Evolutionary conservation across 345 rosid species (phyloP).

Genomic region (Atalantia buxifolia): DNA sequence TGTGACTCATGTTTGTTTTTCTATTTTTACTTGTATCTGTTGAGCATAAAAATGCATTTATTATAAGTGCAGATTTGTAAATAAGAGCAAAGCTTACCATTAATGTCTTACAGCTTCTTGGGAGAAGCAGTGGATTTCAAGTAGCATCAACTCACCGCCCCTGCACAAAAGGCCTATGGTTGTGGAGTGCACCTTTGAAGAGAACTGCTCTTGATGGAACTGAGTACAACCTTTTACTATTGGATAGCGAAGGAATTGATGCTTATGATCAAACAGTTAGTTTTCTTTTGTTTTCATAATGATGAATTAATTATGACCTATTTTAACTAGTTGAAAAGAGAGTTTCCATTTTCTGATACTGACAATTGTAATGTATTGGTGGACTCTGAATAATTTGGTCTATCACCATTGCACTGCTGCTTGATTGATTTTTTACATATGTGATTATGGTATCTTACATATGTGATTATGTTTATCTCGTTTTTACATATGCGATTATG

Average conservation of each 20-base stretch:
- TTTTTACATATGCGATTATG: background rate
- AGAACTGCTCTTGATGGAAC: constrained; percentile 92
- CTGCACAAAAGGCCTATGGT: constrained; percentile 97
- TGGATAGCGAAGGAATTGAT: constrained; percentile 97
- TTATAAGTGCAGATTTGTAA: background rate
- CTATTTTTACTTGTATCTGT: background rate
- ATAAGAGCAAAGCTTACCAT: background rate
- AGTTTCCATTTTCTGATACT: background rate
- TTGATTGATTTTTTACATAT: background rate
- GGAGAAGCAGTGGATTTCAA: constrained; percentile 96
- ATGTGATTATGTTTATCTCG: too few relatives aligned
- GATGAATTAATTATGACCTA: background rate
- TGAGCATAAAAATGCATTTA: background rate
- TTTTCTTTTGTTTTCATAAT: background rate
- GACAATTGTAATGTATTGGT: background rate
- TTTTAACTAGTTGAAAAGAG: background rate
- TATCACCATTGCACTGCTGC: background rate
- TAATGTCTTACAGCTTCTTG: constrained; percentile 72
- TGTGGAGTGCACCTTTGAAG: constrained; percentile 96
- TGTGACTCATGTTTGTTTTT: background rate
- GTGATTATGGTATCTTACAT: background rate
- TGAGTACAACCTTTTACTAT: constrained; percentile 79
- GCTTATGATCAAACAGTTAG: constrained; percentile 97
- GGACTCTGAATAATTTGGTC: background rate
- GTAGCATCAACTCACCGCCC: constrained; percentile 97